Conservation (phyloP, 192 early-diverging fungal genomes). For the Coemansia asiatica region DNA sequence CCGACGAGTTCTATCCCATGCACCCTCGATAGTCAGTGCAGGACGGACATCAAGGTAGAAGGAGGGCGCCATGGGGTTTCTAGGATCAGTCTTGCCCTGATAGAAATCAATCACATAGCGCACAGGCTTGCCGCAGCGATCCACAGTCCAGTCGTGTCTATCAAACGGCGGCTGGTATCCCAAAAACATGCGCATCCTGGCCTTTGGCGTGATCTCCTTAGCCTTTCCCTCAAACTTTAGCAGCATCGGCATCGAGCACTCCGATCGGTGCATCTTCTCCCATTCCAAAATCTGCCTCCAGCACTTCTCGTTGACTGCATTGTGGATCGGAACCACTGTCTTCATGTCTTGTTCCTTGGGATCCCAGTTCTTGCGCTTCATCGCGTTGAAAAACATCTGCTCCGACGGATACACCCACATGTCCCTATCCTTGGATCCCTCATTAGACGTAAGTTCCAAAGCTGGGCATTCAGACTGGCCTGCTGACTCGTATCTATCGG, state of each 20-base stretch:
- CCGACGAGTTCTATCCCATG: slow-evolving; percentile 33
- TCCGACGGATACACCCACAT: slow-evolving; percentile 90
- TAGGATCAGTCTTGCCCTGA: slow-evolving; percentile 60
- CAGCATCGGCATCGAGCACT: slow-evolving; percentile 42
- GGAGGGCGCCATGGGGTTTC: slow-evolving; percentile 50
- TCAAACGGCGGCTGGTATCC: slow-evolving; percentile 84
- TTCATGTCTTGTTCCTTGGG: slow-evolving; percentile 80
- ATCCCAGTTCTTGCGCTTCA: slow-evolving; percentile 89
- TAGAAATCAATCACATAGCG: slow-evolving; percentile 94
- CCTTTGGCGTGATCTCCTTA: slow-evolving; percentile 37
- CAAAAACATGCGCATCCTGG: slow-evolving; percentile 35
- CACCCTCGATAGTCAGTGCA: slow-evolving; percentile 57
- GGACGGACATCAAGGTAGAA: slow-evolving; percentile 93
- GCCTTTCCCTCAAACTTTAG: slow-evolving; percentile 50
- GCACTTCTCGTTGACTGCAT: slow-evolving; percentile 88
- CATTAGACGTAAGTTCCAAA: slow-evolving; percentile 2
- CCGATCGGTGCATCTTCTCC: slow-evolving; percentile 58
- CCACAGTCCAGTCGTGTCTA: slow-evolving; percentile 91
- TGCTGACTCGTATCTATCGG: slow-evolving; percentile 56
- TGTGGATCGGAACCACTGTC: slow-evolving; percentile 91
- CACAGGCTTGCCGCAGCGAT: slow-evolving; percentile 84
- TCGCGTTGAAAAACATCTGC: slow-evolving; percentile 96
- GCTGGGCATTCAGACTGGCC: slow-evolving; percentile 39
- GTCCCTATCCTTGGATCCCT: slow-evolving; percentile 7
- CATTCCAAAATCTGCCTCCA: slow-evolving; percentile 86